Evolutionary conservation across 345 rosid species (phyloP).

Genomic region (Hevea brasiliensis): DNA sequence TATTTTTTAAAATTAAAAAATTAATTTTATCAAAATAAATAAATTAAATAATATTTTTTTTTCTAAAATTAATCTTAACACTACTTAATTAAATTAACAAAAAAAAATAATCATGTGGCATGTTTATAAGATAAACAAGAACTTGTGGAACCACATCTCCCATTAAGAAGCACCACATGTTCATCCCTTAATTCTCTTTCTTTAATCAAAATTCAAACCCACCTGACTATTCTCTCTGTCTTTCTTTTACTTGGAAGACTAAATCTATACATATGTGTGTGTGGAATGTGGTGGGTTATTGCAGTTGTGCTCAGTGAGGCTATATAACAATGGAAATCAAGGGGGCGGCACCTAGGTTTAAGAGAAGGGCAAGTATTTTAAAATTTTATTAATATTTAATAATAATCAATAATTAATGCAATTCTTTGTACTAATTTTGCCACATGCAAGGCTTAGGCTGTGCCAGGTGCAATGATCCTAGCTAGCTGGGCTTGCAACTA

Average conservation of each 20-base stretch:
- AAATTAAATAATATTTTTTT: too few relatives aligned
- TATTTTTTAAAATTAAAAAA: too few relatives aligned
- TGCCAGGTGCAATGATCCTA: slow-evolving; percentile 52
- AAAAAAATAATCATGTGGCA: slow-evolving; percentile 1
- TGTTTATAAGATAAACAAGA: not conserved
- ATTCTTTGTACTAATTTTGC: slow-evolving; percentile 10
- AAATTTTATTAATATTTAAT: not conserved
- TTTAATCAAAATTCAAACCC: slow-evolving; percentile 6
- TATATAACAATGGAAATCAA: not conserved
- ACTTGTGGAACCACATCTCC: not conserved
- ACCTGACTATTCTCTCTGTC: slow-evolving; percentile 3
- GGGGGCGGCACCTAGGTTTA: slow-evolving; percentile 44
- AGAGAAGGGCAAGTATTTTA: slow-evolving; percentile 13
- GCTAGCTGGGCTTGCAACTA: slow-evolving; percentile 14
- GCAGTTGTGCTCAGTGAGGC: too few relatives aligned
- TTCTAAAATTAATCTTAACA: too few relatives aligned
- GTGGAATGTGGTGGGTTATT: slow-evolving; percentile 11
- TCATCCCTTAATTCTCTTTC: slow-evolving; percentile 18
- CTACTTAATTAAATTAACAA: not conserved
- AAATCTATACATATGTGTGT: slow-evolving; percentile 11
- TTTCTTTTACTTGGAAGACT: slow-evolving; percentile 15
- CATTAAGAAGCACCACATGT: slow-evolving; percentile 26
- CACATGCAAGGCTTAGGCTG: slow-evolving; percentile 41
- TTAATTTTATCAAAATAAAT: too few relatives aligned
- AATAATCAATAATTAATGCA: not conserved